Base-by-base conservation (phyloP, 2,329 filamentous ascomycete genomes). In the Furcasterigmium furcatum region DNA sequence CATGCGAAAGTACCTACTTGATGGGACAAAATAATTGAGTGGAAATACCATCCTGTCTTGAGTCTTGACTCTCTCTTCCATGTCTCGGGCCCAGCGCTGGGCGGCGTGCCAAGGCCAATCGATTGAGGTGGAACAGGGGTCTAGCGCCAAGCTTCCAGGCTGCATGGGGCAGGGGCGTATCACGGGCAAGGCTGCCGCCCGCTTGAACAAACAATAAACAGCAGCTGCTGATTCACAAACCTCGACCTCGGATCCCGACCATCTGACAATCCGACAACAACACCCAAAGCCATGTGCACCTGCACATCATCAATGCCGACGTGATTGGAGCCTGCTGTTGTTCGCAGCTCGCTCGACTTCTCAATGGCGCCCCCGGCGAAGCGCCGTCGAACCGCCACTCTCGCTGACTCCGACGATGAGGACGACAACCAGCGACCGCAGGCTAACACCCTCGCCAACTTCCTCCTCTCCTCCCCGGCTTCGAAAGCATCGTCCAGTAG, bases 301-400 rank as follows among this genome's bases (percentile, higher is more conserved):
- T 44, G 34, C 39, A 20, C 25, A 14, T 19, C 13, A 25, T n/a
- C 36, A 25, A 21, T 18, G 20, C 25, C 38, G 16, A 4, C 14
- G 38, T 40, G 19, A 40, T 18, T 18, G 38, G 20, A 8, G 21
- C 18, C 25, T 40, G 20, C 21, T 29, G 18, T 27, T 38, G 38
- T 32, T 38, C 43, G 14, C 46, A 36, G n/a, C 14, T 7, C 38
- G 22, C 24, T 40, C 22, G 12, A 21, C 41, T 21, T 54, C 24
- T 7, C 65, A 55, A 82, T 82, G 79, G 74, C 76, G 57, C 77
- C 77, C 64, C 72, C 76, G 51, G 67, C 76, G 60, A 80, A 80
- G 67, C 76, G 80, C 62, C 76, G 75, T 55, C 79, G 73, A 70
- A 76, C 74, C 55, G 81, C 77, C 61, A 64, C 77, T 56, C 62